Evolutionary conservation across 371 early-diverging fungal genomes (phyloP).

Genomic region (Mucor circinelloides): DNA sequence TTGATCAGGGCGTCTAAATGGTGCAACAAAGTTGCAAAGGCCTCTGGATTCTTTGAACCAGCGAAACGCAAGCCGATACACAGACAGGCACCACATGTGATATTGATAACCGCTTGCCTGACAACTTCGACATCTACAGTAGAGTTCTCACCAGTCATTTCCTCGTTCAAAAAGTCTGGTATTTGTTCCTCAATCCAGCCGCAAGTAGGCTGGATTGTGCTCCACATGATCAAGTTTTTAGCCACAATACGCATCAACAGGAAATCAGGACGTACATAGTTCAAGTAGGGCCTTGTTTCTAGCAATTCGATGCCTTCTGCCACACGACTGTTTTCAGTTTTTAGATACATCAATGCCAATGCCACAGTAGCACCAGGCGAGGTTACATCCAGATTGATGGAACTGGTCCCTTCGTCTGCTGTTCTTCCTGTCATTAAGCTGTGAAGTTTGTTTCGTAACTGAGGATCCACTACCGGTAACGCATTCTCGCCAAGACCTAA

Average conservation of each 20-base stretch:
- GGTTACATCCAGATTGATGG: constrained; percentile 52
- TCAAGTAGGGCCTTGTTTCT: constrained; percentile 54
- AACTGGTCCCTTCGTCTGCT: neutral
- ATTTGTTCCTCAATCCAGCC: constrained; percentile 73
- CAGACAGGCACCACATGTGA: constrained; percentile 80
- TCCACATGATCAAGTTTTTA: constrained; percentile 40
- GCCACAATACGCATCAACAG: constrained; percentile 70
- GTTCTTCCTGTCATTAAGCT: constrained; percentile 41
- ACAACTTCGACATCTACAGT: constrained; percentile 32
- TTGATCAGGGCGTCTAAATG: constrained; percentile 54
- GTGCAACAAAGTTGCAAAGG: constrained; percentile 50
- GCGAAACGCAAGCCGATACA: constrained; percentile 80
- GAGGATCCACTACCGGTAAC: constrained; percentile 56
- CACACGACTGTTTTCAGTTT: constrained; percentile 67
- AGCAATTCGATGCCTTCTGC: constrained; percentile 69
- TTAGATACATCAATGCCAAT: constrained; percentile 80
- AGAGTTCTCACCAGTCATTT: neutral
- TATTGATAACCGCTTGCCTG: constrained; percentile 67
- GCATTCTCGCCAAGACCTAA: constrained; percentile 70
- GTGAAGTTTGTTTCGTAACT: constrained; percentile 60
- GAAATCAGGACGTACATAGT: constrained; percentile 72
- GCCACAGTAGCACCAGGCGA: constrained; percentile 81
- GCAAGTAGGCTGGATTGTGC: constrained; percentile 29
- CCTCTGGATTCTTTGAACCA: constrained; percentile 67
- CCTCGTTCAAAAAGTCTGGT: constrained; percentile 59